Conservation (phyloP, 2,329 filamentous ascomycete genomes). For the Scedosporium boydii region DNA sequence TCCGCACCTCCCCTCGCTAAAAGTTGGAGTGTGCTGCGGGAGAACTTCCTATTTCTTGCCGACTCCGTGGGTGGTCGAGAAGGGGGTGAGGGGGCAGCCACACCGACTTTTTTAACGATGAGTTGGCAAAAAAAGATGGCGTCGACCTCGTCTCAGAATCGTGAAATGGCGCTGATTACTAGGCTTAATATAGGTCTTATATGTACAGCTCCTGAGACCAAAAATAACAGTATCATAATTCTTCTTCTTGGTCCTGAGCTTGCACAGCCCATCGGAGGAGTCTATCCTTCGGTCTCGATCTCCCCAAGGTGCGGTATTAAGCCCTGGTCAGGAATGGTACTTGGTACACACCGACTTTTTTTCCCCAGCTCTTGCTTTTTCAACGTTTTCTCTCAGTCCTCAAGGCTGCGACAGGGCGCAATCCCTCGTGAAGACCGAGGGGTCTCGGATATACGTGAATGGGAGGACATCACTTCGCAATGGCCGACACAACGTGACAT, state of each 20-base stretch:
- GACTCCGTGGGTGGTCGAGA: not conserved
- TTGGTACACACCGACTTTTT: not conserved
- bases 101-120: slow-evolving; percentile 5
- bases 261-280: not conserved
- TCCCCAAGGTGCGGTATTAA: not conserved
- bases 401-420: not conserved
- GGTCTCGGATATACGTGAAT: not conserved
- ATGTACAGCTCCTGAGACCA: not conserved
- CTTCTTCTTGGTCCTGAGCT: not conserved
- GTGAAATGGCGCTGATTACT: not conserved
- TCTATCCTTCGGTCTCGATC: not conserved
- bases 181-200: not conserved
- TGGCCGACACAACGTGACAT: not conserved
- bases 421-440: not conserved
- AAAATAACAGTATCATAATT: not conserved
- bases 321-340: not conserved
- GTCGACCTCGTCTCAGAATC: not conserved
- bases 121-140: slow-evolving; percentile 2
- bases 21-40: not conserved
- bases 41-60: not conserved
- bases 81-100: not conserved
- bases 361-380: not conserved
- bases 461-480: not conserved
- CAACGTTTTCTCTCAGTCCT: not conserved
- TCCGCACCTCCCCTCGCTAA: not conserved